Base-by-base conservation (phyloP, 2,329 filamentous ascomycete species). In the Colletotrichum horii region DNA sequence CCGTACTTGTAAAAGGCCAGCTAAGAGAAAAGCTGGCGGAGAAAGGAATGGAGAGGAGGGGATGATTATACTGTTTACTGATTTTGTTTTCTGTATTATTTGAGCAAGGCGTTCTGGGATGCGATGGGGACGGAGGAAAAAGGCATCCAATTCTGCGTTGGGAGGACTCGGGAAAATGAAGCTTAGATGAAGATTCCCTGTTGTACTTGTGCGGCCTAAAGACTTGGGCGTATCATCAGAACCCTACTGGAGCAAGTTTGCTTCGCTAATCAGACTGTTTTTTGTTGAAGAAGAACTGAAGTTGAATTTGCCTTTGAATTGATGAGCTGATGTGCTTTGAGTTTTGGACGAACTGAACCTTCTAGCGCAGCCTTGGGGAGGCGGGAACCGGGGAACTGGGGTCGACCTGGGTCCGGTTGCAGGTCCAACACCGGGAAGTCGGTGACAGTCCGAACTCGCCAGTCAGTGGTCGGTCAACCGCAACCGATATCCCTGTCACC, bases 1-100 rank as follows among this genome's bases (percentile, higher is more conserved):
- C 94, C 95, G 28, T 99, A 98, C 87, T 87, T 98, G 82, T 98
- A 89, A 85, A 76, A 38, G 61, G 66, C 28, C 26, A 19, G 32
- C 22, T 36, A 34, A 9, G 2, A 32, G 16, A 60, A 11, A 48
- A 60, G 22, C 24, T 61, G 43, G 24, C n/a, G 48, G 28, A 11
- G 43, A 30, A 8, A 26, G 26, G 28, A 38, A 52, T 52, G 1
- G n/a, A 52, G 43, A 22, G n/a, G n/a, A 52, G 43, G 22, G 43
- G 43, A 52, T 52, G n/a, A 22, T 52, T 52, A 52, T 14, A 52
- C 43, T 52, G 26, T 24, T 8, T 26, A 19, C 26, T 22, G 28
- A 48, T 69, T 7, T 32, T 30, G 26, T 28, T 22, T 65, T 43
- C 65, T 73, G 61, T 38, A 75, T 69, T 30, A 61, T 74, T 76